phyloP scores from a whole-genome alignment of 1,284 basidiomycete species.

The Earliella scabrosa region DNA sequence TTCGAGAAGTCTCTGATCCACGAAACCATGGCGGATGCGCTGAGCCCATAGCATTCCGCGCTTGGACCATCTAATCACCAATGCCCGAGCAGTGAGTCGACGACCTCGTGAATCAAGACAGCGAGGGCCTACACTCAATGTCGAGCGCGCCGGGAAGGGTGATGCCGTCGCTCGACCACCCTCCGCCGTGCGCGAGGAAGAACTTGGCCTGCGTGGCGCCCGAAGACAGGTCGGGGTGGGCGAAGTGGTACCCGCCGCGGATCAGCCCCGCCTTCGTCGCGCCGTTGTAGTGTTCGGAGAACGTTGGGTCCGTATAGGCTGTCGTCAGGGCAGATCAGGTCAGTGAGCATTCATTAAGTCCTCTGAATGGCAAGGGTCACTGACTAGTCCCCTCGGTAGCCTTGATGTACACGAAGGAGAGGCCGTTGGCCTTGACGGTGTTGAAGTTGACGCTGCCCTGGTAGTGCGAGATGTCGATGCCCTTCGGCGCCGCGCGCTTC shows the following conservation, averaged over 20 bases:
- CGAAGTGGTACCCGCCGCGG: slow-evolving; percentile 66
- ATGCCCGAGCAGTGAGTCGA: too few relatives aligned
- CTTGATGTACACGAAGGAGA: slow-evolving; percentile 70
- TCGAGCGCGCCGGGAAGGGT: slow-evolving; percentile 72
- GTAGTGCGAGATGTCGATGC: slow-evolving; percentile 61
- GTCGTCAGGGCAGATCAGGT: background rate
- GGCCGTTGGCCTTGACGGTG: slow-evolving; percentile 57
- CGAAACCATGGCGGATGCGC: slow-evolving; percentile 55
- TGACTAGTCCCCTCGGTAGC: slow-evolving; percentile 69
- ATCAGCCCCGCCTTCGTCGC: slow-evolving; percentile 61
- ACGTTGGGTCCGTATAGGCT: slow-evolving; percentile 45
- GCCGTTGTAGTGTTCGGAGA: slow-evolving; percentile 55
- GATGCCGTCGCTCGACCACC: slow-evolving; percentile 60
- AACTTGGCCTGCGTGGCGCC: slow-evolving; percentile 64
- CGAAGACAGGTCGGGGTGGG: slow-evolving; percentile 52
- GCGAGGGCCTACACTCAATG: slow-evolving; percentile 52
- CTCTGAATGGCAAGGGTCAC: slow-evolving; percentile 13
- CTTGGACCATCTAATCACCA: slow-evolving; percentile 52
- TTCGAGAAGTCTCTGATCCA: slow-evolving; percentile 68
- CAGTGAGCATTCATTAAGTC: background rate
- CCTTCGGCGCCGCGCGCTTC: slow-evolving; percentile 45
- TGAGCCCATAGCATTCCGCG: slow-evolving; percentile 60
- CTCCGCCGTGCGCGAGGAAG: slow-evolving; percentile 66
- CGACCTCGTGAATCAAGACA: background rate
- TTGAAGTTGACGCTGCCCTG: slow-evolving; percentile 60